A percentile compares a stretch with the other conserved stretches of the same genome.
Conservation (phyloP, 805 yeast species). For the Maudiozyma bulderi region DNA sequence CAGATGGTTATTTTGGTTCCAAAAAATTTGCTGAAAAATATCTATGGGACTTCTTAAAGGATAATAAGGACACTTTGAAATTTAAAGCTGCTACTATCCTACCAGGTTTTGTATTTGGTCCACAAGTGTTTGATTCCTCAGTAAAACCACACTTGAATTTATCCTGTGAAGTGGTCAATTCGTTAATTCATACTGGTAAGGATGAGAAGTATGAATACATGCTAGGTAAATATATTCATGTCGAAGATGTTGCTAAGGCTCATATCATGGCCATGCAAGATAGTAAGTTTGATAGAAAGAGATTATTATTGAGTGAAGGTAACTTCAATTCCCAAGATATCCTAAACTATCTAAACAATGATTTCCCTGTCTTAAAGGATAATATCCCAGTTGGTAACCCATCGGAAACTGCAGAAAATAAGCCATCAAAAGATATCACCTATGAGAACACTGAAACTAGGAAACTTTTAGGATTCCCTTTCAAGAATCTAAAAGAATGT, state of each 20-base stretch:
- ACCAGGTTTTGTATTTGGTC: slow-evolving; percentile 41
- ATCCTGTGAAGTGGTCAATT: slow-evolving; percentile 28
- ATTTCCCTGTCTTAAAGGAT: slow-evolving; percentile 36
- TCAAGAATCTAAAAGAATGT: neutral
- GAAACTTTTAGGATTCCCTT: neutral
- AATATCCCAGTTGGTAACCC: slow-evolving; percentile 36
- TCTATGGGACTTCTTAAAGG: slow-evolving; percentile 42
- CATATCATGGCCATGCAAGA: slow-evolving; percentile 42
- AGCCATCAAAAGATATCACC: neutral
- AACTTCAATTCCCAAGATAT: slow-evolving; percentile 21
- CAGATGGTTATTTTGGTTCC: slow-evolving; percentile 32
- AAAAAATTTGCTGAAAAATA: slow-evolving; percentile 48
- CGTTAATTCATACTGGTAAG: slow-evolving; percentile 17
- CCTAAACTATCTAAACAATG: slow-evolving; percentile 24
- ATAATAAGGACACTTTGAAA: slow-evolving; percentile 28
- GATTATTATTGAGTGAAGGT: slow-evolving; percentile 23
- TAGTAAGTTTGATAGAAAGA: slow-evolving; percentile 25
- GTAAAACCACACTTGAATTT: slow-evolving; percentile 30
- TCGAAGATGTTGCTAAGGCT: slow-evolving; percentile 51
- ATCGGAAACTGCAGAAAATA: slow-evolving; percentile 1
- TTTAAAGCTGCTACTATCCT: slow-evolving; percentile 33
- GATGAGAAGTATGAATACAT: neutral
- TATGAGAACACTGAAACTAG: neutral
- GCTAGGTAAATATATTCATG: slow-evolving; percentile 34
- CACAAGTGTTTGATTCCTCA: slow-evolving; percentile 35